Evolutionary conservation across 345 rosid genomes (phyloP).

Genomic region (Cardamine occulta): DNA sequence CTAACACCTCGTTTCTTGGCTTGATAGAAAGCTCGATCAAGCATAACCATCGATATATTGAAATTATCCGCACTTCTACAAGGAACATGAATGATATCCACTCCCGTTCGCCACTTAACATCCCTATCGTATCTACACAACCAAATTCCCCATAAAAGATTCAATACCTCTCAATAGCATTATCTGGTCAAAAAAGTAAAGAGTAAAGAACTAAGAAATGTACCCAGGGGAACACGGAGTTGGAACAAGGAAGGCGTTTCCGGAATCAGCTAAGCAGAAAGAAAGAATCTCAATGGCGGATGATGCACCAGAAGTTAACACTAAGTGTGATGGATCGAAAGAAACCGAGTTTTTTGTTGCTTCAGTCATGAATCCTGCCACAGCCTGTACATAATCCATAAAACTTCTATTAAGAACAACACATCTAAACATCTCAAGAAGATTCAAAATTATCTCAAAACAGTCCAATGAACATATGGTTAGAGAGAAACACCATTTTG

Average conservation of each 20-base stretch:
- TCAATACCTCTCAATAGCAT: not conserved
- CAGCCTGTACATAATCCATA: slow-evolving; percentile 54
- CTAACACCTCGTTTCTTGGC: slow-evolving; percentile 87
- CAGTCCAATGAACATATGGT: not conserved
- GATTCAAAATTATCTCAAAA: not conserved
- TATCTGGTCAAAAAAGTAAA: not conserved
- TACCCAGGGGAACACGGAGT: slow-evolving; percentile 87
- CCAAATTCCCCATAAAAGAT: not conserved
- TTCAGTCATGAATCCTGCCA: slow-evolving; percentile 79
- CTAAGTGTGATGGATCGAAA: slow-evolving; percentile 67
- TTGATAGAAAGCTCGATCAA: slow-evolving; percentile 82
- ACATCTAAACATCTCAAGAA: slow-evolving; percentile 12
- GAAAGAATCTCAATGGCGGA: slow-evolving; percentile 83
- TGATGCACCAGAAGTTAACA: slow-evolving; percentile 69
- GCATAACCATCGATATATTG: slow-evolving; percentile 64
- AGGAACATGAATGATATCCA: slow-evolving; percentile 84
- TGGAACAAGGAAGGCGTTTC: slow-evolving; percentile 94
- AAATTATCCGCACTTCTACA: slow-evolving; percentile 85
- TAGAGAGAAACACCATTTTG: slow-evolving; percentile 61
- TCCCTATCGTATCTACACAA: slow-evolving; percentile 75
- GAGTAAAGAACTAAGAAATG: not conserved
- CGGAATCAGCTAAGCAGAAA: slow-evolving; percentile 90
- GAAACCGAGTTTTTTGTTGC: slow-evolving; percentile 55
- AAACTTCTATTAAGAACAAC: slow-evolving; percentile 24
- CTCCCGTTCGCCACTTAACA: slow-evolving; percentile 89